phyloP scores from a whole-genome alignment of 2,329 filamentous ascomycete species.

The Phoma herbarum region DNA sequence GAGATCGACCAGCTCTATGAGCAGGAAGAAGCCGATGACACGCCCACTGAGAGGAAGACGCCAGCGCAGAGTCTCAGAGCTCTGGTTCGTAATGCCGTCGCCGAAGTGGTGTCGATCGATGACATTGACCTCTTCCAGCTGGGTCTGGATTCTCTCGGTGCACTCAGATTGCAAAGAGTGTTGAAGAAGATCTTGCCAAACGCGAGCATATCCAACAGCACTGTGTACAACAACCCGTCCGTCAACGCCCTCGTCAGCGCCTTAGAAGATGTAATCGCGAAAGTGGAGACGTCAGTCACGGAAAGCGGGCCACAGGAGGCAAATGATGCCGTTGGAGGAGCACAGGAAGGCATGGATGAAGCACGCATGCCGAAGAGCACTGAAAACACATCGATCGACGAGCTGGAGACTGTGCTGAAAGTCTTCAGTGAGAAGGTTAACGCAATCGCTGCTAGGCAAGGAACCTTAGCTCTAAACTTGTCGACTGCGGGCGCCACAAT shows the following conservation, averaged over 20 bases:
- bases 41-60: neutral
- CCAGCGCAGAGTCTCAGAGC: neutral
- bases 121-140: conserved; percentile 12
- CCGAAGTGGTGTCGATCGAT: conserved; percentile 6
- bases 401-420: neutral
- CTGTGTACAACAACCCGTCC: neutral
- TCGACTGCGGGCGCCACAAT: neutral
- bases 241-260: neutral
- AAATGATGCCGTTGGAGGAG: neutral
- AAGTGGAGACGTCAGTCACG: neutral
- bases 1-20: conserved; percentile 37
- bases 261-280: neutral
- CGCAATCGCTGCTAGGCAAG: neutral
- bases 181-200: conserved; percentile 9
- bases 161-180: conserved; percentile 6
- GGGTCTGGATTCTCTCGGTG: conserved; percentile 17
- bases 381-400: neutral
- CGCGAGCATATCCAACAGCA: neutral
- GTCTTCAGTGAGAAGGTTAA: neutral
- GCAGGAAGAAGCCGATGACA: neutral
- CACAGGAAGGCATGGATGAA: neutral
- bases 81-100: neutral
- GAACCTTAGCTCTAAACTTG: neutral
- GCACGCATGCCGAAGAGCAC: neutral
- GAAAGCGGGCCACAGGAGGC: neutral